Base-by-base conservation (phyloP, 306 rosid genomes). In the Cyclanthera cordifolia region DNA sequence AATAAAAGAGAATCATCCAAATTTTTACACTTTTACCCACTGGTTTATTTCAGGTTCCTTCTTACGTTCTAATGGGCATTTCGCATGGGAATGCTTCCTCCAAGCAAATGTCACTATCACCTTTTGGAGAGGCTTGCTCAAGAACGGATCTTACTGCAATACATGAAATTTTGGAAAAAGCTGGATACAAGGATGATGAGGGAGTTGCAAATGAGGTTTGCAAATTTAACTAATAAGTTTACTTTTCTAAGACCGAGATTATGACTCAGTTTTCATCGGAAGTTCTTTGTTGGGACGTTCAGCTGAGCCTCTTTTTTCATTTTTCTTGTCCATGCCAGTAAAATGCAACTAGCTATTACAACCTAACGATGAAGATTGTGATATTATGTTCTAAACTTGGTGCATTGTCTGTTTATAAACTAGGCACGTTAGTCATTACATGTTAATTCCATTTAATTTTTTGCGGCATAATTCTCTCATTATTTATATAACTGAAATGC, bases 121-220 rank as follows among this genome's bases (percentile, higher is more conserved):
- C 97, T 75, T 80, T 94, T 37, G 99, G 87, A 65, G 96, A 86
- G 45, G 99, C 99, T 77, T 90, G 92, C 83, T 90, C 86, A 20
- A 85, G 96, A 84, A 73, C 87, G 78, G 99, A 94, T 82, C 90
- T 90, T 19, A 94, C 97, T 27, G 97, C 96, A 41, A 83, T 94
- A 69, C 96, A 86, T 76, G 97, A 94, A 81, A 82, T 94, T 74
- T 76, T 94, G 85, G 99, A 83, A 54, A 85, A 79, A 75, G 79
- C 77, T 69, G 99, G 95, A 50, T 94, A 90, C 84, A 90, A 84
- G 85, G 99, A 94, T 73, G 99, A 94, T 70, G 99, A 94, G 73
- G 96, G 90, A 74, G 91, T 94, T 80, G 96, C 97, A 17, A 90
- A 90, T 79, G 99, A 94, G 81, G 99, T 94, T 70, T 63, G 80